Percentiles rank a stretch among this genome's conserved stretches.
phyloP scores from a whole-genome alignment of 441 rosid species.

The Gossypium gossypioides region DNA sequence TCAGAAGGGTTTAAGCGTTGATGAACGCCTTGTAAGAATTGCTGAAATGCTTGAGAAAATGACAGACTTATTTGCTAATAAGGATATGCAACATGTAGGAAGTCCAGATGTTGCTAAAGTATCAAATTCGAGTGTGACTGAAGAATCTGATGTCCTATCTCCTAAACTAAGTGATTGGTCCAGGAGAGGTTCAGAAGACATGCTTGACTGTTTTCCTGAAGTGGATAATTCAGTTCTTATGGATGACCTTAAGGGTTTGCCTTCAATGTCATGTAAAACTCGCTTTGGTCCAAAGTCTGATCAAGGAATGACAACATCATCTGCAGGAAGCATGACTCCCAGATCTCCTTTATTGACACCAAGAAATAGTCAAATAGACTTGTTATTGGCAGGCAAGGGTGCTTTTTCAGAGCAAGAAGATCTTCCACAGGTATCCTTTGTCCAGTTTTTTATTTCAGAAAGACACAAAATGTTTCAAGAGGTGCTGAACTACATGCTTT shows the following conservation, averaged over 20 bases:
- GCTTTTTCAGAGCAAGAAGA: conserved; percentile 73
- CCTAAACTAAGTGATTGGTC: conserved; percentile 97
- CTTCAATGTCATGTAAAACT: conserved; percentile 84
- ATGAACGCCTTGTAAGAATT: conserved; percentile 76
- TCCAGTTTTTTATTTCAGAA: background rate
- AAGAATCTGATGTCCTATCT: conserved; percentile 77
- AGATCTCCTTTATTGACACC: conserved; percentile 92
- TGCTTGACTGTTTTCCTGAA: conserved; percentile 92
- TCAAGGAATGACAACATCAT: conserved; percentile 92
- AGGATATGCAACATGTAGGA: conserved; percentile 61
- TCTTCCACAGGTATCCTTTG: conserved; percentile 60
- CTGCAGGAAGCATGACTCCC: conserved; percentile 98
- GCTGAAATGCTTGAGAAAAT: conserved; percentile 88
- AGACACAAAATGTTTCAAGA: background rate
- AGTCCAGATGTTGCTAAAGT: conserved; percentile 85
- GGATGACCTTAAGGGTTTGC: conserved; percentile 88
- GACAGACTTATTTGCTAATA: conserved; percentile 60
- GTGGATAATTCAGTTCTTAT: conserved; percentile 59
- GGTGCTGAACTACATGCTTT: conserved; percentile 1
- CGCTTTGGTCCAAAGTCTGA: conserved; percentile 95
- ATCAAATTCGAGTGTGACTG: conserved; percentile 78
- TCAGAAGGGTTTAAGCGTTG: conserved; percentile 69
- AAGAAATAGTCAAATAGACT: conserved; percentile 75
- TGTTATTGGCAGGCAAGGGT: conserved; percentile 76
- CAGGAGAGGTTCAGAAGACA: conserved; percentile 91